Conservation (phyloP, 768 basidiomycete genomes). For the Hortiboletus campestris region DNA sequence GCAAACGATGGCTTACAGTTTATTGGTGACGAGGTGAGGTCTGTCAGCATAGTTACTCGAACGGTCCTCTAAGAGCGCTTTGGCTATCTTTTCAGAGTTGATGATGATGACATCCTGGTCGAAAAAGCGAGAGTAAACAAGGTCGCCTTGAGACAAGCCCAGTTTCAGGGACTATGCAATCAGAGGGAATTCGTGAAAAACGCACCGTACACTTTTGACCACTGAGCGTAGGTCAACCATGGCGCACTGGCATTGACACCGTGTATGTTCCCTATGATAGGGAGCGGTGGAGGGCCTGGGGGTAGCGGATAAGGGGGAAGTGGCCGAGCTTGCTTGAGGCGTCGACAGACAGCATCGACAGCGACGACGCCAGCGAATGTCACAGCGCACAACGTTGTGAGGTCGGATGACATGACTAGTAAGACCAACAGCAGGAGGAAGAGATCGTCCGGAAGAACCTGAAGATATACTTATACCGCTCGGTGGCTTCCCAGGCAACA, state of each 20-base stretch:
- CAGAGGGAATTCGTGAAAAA: not conserved
- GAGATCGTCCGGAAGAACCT: too few relatives aligned
- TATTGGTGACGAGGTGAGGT: slow-evolving; percentile 12
- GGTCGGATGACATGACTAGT: not conserved
- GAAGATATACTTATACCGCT: not conserved
- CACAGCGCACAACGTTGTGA: not conserved
- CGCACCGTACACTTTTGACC: slow-evolving; percentile 11
- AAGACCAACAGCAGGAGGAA: not conserved
- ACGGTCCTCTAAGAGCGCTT: slow-evolving; percentile 16
- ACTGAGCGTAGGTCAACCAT: slow-evolving; percentile 15
- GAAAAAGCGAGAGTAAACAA: slow-evolving; percentile 15
- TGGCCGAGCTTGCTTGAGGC: not conserved
- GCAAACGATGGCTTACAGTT: slow-evolving; percentile 3
- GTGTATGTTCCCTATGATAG: slow-evolving; percentile 18
- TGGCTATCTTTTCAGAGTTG: slow-evolving; percentile 11
- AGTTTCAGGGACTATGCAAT: not conserved
- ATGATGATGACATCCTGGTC: slow-evolving; percentile 11
- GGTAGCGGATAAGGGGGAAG: not conserved
- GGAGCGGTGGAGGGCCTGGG: slow-evolving; percentile 10
- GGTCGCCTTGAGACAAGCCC: slow-evolving; percentile 2
- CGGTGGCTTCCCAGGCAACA: not conserved
- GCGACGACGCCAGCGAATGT: not conserved
- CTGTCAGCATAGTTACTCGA: slow-evolving; percentile 22
- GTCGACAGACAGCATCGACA: not conserved
- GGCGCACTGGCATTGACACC: slow-evolving; percentile 5